These are phyloP conservation scores for Amanita inopinata DNA, from an alignment of 768 basidiomycete genomes.

Conservation along the genomic window DNA sequence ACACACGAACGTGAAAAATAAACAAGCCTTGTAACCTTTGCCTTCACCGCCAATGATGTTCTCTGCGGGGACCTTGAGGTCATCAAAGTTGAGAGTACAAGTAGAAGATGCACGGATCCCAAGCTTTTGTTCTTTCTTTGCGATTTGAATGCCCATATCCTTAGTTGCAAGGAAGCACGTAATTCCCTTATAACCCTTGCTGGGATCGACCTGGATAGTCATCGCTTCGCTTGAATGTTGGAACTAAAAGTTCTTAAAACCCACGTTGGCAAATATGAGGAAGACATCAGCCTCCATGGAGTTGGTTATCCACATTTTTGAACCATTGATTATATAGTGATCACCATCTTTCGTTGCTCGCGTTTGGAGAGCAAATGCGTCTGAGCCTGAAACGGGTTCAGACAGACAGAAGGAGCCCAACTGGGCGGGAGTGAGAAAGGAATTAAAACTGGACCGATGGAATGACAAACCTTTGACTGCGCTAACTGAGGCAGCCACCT, in stretches of 20 bases:
- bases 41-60: constrained; percentile 91
- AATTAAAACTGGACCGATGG: neutral
- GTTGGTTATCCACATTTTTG: constrained; percentile 99
- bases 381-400: constrained; percentile 87
- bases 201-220: constrained; percentile 58
- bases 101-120: constrained; percentile 96
- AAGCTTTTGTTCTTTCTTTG: constrained; percentile 98
- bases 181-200: constrained; percentile 97
- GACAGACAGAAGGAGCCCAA: constrained; percentile 95
- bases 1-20: too few relatives aligned
- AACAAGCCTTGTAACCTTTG: constrained; percentile 74
- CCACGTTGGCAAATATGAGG: constrained; percentile 90
- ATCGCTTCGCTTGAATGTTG: neutral
- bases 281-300: constrained; percentile 86
- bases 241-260: constrained; percentile 14
- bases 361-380: constrained; percentile 94
- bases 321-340: constrained; percentile 85
- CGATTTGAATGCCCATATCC: constrained; percentile 94
- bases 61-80: constrained; percentile 72
- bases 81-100: constrained; percentile 91
- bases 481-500: constrained; percentile 84
- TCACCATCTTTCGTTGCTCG: constrained; percentile 83
- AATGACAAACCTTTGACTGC: constrained; percentile 55
- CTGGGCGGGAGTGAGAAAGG: constrained; percentile 28
- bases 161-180: constrained; percentile 95